These are phyloP conservation scores for Dendrothele bispora DNA, from an alignment of 768 basidiomycete genomes.

Conservation along the genomic window DNA sequence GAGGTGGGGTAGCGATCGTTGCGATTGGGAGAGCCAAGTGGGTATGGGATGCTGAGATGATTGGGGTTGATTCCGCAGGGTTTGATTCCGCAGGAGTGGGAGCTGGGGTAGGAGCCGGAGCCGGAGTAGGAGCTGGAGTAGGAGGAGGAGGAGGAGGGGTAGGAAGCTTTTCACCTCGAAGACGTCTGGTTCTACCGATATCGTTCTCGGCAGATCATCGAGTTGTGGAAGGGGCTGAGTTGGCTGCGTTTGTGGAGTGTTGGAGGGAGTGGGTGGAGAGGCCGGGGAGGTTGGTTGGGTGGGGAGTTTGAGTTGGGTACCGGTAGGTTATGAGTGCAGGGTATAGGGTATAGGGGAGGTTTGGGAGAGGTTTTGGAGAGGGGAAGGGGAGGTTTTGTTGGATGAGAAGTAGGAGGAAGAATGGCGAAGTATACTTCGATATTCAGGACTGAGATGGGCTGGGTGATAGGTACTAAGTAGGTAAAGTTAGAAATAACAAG, in stretches of 20 bases:
- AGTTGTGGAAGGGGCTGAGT: slow-evolving; percentile 85
- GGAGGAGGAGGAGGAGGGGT: slow-evolving; percentile 47
- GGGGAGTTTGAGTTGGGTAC: slow-evolving; percentile 43
- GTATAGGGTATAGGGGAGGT: too few relatives aligned
- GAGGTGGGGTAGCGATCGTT: slow-evolving; percentile 84
- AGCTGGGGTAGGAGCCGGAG: slow-evolving; percentile 43
- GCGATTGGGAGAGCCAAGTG: slow-evolving; percentile 78
- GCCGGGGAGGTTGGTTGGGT: slow-evolving; percentile 68
- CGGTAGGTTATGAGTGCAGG: too few relatives aligned
- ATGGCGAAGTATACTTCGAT: too few relatives aligned
- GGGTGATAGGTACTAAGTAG: too few relatives aligned
- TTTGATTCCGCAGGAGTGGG: too few relatives aligned
- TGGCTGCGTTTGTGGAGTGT: slow-evolving; percentile 84
- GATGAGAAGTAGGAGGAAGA: too few relatives aligned
- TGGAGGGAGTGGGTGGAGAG: slow-evolving; percentile 82
- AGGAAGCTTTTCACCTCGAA: too few relatives aligned
- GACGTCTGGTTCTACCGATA: slow-evolving; percentile 59
- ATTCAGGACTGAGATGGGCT: too few relatives aligned
- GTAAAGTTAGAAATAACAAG: too few relatives aligned
- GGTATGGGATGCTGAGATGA: slow-evolving; percentile 78
- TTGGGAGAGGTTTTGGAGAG: too few relatives aligned
- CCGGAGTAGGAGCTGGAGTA: slow-evolving; percentile 51
- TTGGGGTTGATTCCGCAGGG: too few relatives aligned
- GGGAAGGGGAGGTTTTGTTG: too few relatives aligned
- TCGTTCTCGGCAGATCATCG: slow-evolving; percentile 90